Base-by-base conservation (phyloP, 2,329 filamentous ascomycete genomes). In the Lomentospora prolificans region DNA sequence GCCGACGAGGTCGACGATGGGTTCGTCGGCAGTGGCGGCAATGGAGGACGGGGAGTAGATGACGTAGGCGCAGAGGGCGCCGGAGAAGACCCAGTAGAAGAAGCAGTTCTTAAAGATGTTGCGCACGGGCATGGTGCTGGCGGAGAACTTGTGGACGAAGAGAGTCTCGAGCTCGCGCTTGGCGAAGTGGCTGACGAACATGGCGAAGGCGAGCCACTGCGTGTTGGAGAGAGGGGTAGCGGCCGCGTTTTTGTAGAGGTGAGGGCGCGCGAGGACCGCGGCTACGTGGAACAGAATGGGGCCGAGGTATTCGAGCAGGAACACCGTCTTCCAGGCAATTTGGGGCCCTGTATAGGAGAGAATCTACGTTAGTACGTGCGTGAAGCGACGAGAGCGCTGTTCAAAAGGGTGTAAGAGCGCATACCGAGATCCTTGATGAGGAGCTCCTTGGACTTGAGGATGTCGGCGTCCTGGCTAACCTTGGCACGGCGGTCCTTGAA, bases 91-190 rank as follows among this genome's bases (percentile, higher is more conserved):
- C 94, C 94, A 99, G 81, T 99, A 99, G 76, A 96, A 92, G 62
- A 81, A 82, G 61, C 86, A 90, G 79, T 99, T 99, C 73, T 92
- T 94, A 81, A 96, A 86, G 67, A 99, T 89, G 76, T 96, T 95
- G 66, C 72, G 74, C 57, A 81, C 79, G 17, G 94, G 94, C 94
- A 99, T 99, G 51, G 94, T 99, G 65, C 87, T 89, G 59, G 87
- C 84, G 57, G 90, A 92, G 78, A 99, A 99, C 68, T 89, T 90
- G 78, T 99, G 94, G 59, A 99, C 81, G 68, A 94, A 96, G 59
- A 96, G 67, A 0, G 94, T 97, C 75, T 99, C 94, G 61, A 89
- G 79, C 75, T 99, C 94, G 66, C 94, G 90, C 80, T 99, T 99
- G 68, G 89, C 62, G 71, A 96, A 99, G 77, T 99, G 94, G 10